These are phyloP conservation scores for Pilobolus umbonatus DNA, from an alignment of 192 early-diverging fungal genomes.

Conservation along the genomic window DNA sequence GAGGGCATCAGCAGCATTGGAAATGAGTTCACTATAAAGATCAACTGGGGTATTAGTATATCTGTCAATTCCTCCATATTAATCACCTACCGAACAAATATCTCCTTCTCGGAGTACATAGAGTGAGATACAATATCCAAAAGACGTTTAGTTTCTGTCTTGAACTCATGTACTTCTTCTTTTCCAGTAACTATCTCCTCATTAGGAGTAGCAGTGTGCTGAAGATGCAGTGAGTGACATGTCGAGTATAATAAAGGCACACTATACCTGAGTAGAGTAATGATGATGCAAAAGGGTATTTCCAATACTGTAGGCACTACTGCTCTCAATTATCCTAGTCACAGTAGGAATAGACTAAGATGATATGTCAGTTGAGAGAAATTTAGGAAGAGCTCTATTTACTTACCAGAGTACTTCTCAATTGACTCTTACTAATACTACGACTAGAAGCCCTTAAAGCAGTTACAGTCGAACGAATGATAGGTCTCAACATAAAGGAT, in stretches of 20 bases:
- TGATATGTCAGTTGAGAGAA: no score
- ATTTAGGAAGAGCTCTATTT: neutral
- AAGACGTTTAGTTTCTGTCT: constrained; percentile 57
- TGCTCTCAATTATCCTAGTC: no score
- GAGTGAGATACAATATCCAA: constrained; percentile 62
- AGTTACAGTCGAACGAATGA: constrained; percentile 10
- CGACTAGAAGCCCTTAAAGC: constrained; percentile 1
- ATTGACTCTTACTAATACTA: neutral
- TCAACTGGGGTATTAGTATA: neutral
- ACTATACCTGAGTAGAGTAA: no score
- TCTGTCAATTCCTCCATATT: neutral
- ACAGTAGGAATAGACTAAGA: no score
- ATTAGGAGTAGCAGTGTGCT: neutral
- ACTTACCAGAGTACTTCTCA: neutral
- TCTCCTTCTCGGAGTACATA: constrained; percentile 60
- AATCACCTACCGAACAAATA: constrained; percentile 38
- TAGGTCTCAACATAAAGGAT: constrained; percentile 15
- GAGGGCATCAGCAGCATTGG: constrained; percentile 60
- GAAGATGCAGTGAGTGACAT: no score
- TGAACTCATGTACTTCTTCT: constrained; percentile 40
- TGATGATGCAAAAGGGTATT: no score
- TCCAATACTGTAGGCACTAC: no score
- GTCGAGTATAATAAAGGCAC: no score
- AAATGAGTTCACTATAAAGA: constrained; percentile 49
- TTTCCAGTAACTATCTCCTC: constrained; percentile 25